Evolutionary conservation across 2,329 filamentous ascomycete species (phyloP).

Genomic region (Plenodomus tracheiphilus): DNA sequence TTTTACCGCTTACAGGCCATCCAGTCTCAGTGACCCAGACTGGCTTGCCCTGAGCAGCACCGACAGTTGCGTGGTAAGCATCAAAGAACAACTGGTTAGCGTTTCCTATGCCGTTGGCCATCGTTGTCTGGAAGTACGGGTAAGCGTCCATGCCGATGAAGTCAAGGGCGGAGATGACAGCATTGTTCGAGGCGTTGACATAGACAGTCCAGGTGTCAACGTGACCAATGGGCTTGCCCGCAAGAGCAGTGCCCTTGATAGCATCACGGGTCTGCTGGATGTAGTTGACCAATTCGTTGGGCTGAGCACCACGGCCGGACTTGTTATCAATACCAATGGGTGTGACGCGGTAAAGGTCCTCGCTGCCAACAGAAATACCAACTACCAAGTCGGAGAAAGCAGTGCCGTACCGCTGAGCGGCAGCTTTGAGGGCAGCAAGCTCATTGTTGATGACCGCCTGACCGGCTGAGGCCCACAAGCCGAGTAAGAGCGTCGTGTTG

Average conservation of each 20-base stretch:
- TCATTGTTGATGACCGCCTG: slow-evolving; percentile 69
- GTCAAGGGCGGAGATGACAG: slow-evolving; percentile 70
- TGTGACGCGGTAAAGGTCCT: slow-evolving; percentile 69
- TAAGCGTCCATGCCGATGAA: slow-evolving; percentile 86
- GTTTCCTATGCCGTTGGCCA: slow-evolving; percentile 59
- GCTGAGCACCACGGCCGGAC: slow-evolving; percentile 65
- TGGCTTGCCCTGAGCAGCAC: slow-evolving; percentile 65
- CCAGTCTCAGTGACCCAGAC: slow-evolving; percentile 91
- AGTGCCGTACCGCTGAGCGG: slow-evolving; percentile 69
- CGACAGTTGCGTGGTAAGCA: slow-evolving; percentile 64
- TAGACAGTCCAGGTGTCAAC: slow-evolving; percentile 81
- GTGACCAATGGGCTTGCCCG: slow-evolving; percentile 69
- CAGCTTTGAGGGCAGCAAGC: slow-evolving; percentile 69
- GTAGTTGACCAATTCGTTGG: slow-evolving; percentile 67
- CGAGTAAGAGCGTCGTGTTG: slow-evolving; percentile 76
- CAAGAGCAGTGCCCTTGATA: slow-evolving; percentile 65
- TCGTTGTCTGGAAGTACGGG: slow-evolving; percentile 76
- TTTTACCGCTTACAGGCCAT: slow-evolving; percentile 75
- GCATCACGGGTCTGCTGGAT: slow-evolving; percentile 68
- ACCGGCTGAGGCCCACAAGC: slow-evolving; percentile 79
- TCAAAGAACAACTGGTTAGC: slow-evolving; percentile 69
- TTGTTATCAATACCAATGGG: slow-evolving; percentile 67
- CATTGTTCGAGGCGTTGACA: slow-evolving; percentile 71
- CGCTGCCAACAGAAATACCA: slow-evolving; percentile 83
- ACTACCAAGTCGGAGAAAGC: slow-evolving; percentile 68